These are phyloP conservation scores for Danielia reshetovae DNA, from an alignment of 805 yeast species.

Conservation along the genomic window DNA sequence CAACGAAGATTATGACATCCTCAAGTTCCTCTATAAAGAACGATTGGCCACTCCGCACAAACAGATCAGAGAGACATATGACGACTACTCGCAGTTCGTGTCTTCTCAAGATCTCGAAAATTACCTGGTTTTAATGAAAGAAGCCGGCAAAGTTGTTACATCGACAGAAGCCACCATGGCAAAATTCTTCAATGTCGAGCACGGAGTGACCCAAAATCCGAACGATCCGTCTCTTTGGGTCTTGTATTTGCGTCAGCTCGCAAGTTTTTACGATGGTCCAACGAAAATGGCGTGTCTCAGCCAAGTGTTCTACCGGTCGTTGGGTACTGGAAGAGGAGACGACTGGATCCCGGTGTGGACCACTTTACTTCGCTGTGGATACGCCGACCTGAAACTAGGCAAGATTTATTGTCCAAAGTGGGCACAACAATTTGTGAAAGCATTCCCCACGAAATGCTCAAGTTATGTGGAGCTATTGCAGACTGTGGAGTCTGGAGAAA, in stretches of 20 bases:
- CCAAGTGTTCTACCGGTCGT: slow-evolving; percentile 23
- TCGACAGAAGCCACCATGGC: slow-evolving; percentile 24
- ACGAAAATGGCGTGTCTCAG: neutral
- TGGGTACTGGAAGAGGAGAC: slow-evolving; percentile 2
- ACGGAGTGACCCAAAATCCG: slow-evolving; percentile 15
- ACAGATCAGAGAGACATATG: slow-evolving; percentile 36
- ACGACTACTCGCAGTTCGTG: slow-evolving; percentile 38
- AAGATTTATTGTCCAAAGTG: no score
- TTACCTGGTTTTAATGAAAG: slow-evolving; percentile 35
- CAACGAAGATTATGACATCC: slow-evolving; percentile 12
- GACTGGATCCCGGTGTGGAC: slow-evolving; percentile 11
- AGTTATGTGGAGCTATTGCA: neutral
- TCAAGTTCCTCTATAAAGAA: slow-evolving; percentile 22
- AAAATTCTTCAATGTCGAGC: slow-evolving; percentile 36
- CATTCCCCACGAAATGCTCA: neutral
- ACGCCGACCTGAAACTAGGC: neutral
- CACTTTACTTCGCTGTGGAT: neutral
- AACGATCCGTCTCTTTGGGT: slow-evolving; percentile 23
- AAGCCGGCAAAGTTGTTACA: slow-evolving; percentile 29
- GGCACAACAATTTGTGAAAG: neutral
- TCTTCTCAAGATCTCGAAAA: slow-evolving; percentile 21
- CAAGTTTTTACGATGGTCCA: slow-evolving; percentile 13
- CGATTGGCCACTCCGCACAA: slow-evolving; percentile 41
- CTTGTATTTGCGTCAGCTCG: slow-evolving; percentile 27
- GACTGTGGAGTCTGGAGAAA: neutral